Evolutionary conservation across 257 asterid species (phyloP).

Genomic region (Oldenlandia corymbosa): DNA sequence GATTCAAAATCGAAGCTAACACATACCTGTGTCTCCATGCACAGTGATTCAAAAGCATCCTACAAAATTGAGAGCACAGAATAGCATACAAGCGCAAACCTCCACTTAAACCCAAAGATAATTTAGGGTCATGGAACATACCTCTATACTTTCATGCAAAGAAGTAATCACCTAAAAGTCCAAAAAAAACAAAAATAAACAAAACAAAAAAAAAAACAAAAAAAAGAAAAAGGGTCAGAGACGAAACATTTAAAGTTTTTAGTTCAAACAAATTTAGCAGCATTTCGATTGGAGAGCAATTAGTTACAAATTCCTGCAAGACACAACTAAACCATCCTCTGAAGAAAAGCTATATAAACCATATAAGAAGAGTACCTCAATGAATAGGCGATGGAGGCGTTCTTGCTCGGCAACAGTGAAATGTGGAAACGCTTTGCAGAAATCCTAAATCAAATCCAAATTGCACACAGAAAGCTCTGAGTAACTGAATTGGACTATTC

Average conservation of each 20-base stretch:
- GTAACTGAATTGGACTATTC: background rate
- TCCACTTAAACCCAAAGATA: background rate
- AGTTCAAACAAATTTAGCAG: background rate
- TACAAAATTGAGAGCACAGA: constrained; percentile 29
- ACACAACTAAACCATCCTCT: background rate
- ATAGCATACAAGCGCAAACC: constrained; percentile 5
- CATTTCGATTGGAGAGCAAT: background rate
- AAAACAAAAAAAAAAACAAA: background rate
- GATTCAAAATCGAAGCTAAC: background rate
- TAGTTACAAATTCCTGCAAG: too few relatives aligned
- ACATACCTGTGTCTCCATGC: constrained; percentile 55
- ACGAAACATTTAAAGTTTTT: background rate
- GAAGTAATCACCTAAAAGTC: constrained; percentile 51
- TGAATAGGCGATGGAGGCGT: constrained; percentile 24
- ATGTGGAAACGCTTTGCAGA: constrained; percentile 21
- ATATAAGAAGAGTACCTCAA: constrained; percentile 19
- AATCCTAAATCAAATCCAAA: constrained; percentile 7
- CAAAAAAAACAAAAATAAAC: too few relatives aligned
- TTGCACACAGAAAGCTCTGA: background rate
- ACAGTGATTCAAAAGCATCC: constrained; percentile 51
- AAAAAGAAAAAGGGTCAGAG: background rate
- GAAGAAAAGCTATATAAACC: too few relatives aligned
- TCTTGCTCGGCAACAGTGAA: constrained; percentile 20
- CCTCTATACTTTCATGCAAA: constrained; percentile 58
- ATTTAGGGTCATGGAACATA: constrained; percentile 12